Base-by-base conservation (phyloP, 2,329 filamentous ascomycete genomes). In the Apiospora kogelbergensis region DNA sequence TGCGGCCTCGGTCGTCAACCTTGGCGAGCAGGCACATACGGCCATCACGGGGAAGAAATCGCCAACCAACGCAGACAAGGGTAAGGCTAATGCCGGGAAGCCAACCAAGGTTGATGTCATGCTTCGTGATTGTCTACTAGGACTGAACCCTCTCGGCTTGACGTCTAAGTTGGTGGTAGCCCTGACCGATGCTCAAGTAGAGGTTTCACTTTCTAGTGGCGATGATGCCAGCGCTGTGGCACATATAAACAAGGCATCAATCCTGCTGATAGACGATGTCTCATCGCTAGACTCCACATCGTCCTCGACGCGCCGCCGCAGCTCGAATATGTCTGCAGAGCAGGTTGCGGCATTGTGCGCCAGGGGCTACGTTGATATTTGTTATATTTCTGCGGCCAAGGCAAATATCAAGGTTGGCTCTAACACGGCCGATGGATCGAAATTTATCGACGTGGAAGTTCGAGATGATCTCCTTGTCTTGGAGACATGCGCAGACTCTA, bases 401-500 rank as follows among this genome's bases (percentile, higher is more conserved):
- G 88, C 90, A 0, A 82, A 83, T 2, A 84, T 96, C 2, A 87
- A 89, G 63, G 83, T 95, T 15, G 81, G 84, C 26, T 83, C 85
- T 11, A 83, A 86, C 48, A 84, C 84, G 2, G 83, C 83, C 1
- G 86, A 90, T 44, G 88, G 85, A 0, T 85, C 89, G 40, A 91
- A 90, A 72, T 87, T 89, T 48, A 80, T 98, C 17, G 91, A 96
- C 73, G 85, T 98, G 1, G 93, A 97, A 72, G 83, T 98, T 63
- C 89, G 89, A 70, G 95, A 97, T 75, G 92, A 97, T 72, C 85
- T 99, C 1, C 85, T 99, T 67, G 91, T 99, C 42, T 82, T 99
- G 7, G 96, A 99, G 80, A 97, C 95, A 0, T 99, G 97, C 76
- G 96, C 96, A 40, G 96, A 99, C 80, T 99, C 96, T 1, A 98